phyloP scores from a whole-genome alignment of 805 yeast species.

The Candida alai region DNA sequence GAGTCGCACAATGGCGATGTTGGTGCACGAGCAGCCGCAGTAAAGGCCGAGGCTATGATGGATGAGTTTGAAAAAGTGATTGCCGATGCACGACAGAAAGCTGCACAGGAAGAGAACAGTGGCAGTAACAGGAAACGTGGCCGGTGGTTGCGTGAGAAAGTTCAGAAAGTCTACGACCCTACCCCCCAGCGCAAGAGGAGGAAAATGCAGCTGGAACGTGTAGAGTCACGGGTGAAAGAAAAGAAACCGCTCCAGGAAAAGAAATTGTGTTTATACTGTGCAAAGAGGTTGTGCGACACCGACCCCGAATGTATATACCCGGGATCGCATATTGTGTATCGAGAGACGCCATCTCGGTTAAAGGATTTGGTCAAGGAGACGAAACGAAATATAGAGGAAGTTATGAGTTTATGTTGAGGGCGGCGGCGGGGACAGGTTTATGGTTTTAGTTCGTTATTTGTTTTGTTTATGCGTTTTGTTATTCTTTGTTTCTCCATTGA shows the following conservation, averaged over 20 bases:
- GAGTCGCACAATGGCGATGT: constrained; percentile 4
- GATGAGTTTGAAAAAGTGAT: constrained; percentile 17
- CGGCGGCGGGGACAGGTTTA: too few species aligned
- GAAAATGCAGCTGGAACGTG: constrained; percentile 3
- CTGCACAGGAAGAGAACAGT: constrained; percentile 8
- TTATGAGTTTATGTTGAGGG: too few species aligned
- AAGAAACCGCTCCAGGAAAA: constrained; percentile 5
- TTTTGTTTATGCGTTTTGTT: too few species aligned
- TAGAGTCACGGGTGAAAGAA: constrained; percentile 9
- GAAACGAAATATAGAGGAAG: constrained; percentile 11
- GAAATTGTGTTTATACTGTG: constrained; percentile 3
- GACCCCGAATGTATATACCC: too few species aligned
- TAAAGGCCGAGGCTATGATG: constrained; percentile 10
- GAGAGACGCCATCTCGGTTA: constrained; percentile 19
- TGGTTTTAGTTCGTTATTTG: too few species aligned
- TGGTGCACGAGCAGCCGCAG: too few species aligned
- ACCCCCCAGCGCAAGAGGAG: neutral
- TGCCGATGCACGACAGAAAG: constrained; percentile 15
- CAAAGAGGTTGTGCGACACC: neutral
- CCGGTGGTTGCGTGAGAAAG: too few species aligned
- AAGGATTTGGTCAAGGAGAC: constrained; percentile 16
- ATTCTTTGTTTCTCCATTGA: too few species aligned
- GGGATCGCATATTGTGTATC: constrained; percentile 8
- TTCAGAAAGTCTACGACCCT: too few species aligned
- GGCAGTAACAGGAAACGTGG: neutral